phyloP scores from a whole-genome alignment of 352 stramenopile genomes.

The Phytophthora megakarya region DNA sequence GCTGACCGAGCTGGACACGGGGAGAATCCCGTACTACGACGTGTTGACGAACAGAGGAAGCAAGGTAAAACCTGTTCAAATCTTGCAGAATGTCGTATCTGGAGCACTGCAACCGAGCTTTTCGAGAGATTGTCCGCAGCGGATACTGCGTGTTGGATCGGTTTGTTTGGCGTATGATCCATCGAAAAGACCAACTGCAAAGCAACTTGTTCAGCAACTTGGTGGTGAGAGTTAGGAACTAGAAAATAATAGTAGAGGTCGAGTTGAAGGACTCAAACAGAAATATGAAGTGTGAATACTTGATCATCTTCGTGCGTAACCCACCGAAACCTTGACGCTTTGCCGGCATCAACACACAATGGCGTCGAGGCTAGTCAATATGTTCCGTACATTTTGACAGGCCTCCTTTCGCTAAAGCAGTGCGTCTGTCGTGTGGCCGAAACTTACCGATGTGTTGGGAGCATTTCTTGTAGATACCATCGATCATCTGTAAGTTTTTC shows the following conservation, averaged over 20 bases:
- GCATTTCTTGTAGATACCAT: slow-evolving; percentile 2
- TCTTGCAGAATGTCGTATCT: slow-evolving; percentile 47
- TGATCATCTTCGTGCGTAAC: not conserved
- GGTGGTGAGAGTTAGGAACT: not conserved
- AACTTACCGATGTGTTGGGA: not conserved
- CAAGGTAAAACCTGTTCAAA: slow-evolving; percentile 40
- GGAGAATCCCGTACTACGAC: slow-evolving; percentile 36
- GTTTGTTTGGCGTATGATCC: slow-evolving; percentile 28
- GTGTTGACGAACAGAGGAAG: slow-evolving; percentile 10
- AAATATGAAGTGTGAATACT: not conserved
- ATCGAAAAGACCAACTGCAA: slow-evolving; percentile 4
- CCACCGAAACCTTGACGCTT: not conserved
- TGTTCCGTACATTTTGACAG: slow-evolving; percentile 9
- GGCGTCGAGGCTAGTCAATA: too few relatives aligned
- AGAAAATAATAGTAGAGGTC: too few relatives aligned
- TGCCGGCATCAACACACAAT: not conserved
- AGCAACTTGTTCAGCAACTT: slow-evolving; percentile 11
- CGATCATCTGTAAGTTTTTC: not conserved
- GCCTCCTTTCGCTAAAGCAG: not conserved
- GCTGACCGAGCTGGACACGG: slow-evolving; percentile 48
- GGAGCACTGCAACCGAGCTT: slow-evolving; percentile 51
- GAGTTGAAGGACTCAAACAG: not conserved
- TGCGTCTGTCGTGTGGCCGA: not conserved
- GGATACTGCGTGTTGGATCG: slow-evolving; percentile 29
- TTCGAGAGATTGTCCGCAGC: slow-evolving; percentile 38